phyloP scores from a whole-genome alignment of 345 rosid species.

The Eucalyptus sp. region DNA sequence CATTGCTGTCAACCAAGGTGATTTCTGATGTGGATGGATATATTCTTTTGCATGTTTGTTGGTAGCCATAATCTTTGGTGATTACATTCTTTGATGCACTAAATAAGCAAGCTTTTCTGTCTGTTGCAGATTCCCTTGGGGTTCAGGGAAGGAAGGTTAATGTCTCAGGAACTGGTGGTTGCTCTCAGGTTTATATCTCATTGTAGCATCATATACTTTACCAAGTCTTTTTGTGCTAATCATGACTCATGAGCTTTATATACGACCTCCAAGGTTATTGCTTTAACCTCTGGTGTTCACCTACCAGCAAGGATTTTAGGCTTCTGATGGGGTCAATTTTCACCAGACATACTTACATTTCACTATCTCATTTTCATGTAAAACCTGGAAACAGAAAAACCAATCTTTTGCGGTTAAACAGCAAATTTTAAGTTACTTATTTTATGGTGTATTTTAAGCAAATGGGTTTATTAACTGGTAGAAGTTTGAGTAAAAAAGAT shows the following conservation, averaged over 20 bases:
- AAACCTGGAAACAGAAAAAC: not conserved
- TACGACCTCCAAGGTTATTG: not conserved
- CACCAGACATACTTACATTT: not conserved
- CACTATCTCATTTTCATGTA: not conserved
- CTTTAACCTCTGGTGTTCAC: not conserved
- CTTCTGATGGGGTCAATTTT: not conserved
- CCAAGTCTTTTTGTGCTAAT: not conserved
- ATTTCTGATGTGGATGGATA: not conserved
- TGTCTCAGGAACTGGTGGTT: constrained; percentile 39
- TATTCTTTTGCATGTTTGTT: not conserved
- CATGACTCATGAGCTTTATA: not conserved
- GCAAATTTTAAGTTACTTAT: not conserved
- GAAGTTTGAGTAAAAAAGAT: not conserved
- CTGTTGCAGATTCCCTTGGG: constrained; percentile 76
- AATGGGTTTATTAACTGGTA: not conserved
- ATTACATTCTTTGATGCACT: not conserved
- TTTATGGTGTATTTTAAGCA: not conserved
- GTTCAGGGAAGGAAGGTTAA: constrained; percentile 89
- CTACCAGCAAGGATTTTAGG: not conserved
- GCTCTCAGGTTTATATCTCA: constrained; percentile 54
- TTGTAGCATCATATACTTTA: not conserved
- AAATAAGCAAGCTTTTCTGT: not conserved
- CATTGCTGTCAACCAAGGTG: constrained; percentile 92
- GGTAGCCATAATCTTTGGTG: not conserved
- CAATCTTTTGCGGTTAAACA: not conserved